Base-by-base conservation (phyloP, 176 grass and related monocot species). In the Cocos nucifera region DNA sequence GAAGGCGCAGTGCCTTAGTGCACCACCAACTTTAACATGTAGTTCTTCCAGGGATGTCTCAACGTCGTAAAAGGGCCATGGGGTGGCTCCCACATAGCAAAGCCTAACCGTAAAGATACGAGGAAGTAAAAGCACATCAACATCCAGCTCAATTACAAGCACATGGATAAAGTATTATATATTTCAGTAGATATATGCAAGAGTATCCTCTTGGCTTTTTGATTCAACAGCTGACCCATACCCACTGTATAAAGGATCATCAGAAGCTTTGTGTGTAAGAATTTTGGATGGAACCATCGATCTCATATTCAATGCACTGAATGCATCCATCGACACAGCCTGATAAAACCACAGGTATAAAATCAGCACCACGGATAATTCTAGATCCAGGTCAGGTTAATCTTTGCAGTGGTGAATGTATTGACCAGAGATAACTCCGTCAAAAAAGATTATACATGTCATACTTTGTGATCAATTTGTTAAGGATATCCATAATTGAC, bases 201-300 rank as follows among this genome's bases (percentile, higher is more conserved):
- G 67, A 56, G 84, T 66, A 69, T 98, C 93, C 64, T 98, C 87
- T 74, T 91, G 80, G 27, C 78, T 49, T 27, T 79, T 80, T 66
- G 87, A 83, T 67, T 89, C 81, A 50, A 86, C 93, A 61, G 93
- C 76, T 71, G 82, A 89, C 32, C 93, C 79, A 66, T 92, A 98
- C 17, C 87, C 87, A 61, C 87, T 89, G 69, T 92, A 98, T 66
- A 92, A 62, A 76, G 79, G 83, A 80, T 98, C 93, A 85, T 98
- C 93, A 73, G 69, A 73, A 68, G 87, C 84, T 88, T 98, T 84
- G 69, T 88, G 92, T 50, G 81, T 77, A 65, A 92, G 83, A 71
- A 92, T 92, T 80, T 98, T 98, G n/a, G 84, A 98, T 56, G 93
- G 87, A 57, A 98, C 73, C 75, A n/a, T n/a, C n/a, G n/a, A 84